Base-by-base conservation (phyloP, 345 rosid species). In the Eucalyptus polybractea region DNA sequence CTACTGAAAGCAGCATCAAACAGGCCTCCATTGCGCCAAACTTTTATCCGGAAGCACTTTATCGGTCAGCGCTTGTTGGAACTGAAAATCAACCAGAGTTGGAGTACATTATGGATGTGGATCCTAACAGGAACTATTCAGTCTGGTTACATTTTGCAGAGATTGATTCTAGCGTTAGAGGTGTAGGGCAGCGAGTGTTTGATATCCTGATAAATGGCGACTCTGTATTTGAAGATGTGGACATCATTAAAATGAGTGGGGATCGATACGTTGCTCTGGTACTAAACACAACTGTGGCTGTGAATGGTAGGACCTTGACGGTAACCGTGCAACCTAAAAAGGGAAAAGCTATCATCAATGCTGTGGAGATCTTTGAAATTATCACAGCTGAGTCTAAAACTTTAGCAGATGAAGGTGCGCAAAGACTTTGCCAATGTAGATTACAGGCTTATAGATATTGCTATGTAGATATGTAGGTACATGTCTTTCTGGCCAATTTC, bases 111-210 rank as follows among this genome's bases (percentile, higher is more conserved):
- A 89, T 97, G 92, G 99, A 97, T 91, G 98, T 98, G 88, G 99
- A 98, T 90, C 99, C 99, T 45, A 97, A 96, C 86, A 95, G 92
- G 92, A 97, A 97, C 85, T 98, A 98, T 90, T 98, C 99, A 2
- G 89, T 98, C 69, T 98, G 99, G 99, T 89, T 98, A 50, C 99
- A 98, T 89, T 98, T 98, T 90, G 96, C 99, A 3, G 99, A 98
- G 97, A 98, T 97, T 89, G 99, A 97, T 92, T 69, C 90, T 90
- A 47, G 95, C 10, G 67, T 98, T 67, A 95, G 93, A 56, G 94
- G 86, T 51, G 93, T 89, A 47, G 98, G 98, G 31, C 86, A 96
- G 90, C 93, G 99, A 94, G 97, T 96, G 29, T 98, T 98, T 93
- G 97, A 96, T 92, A 92, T 98, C 86, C 90, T 96, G 24, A 95